Evolutionary conservation across 768 basidiomycete genomes (phyloP).

Genomic region (Phaeotremella fagi): DNA sequence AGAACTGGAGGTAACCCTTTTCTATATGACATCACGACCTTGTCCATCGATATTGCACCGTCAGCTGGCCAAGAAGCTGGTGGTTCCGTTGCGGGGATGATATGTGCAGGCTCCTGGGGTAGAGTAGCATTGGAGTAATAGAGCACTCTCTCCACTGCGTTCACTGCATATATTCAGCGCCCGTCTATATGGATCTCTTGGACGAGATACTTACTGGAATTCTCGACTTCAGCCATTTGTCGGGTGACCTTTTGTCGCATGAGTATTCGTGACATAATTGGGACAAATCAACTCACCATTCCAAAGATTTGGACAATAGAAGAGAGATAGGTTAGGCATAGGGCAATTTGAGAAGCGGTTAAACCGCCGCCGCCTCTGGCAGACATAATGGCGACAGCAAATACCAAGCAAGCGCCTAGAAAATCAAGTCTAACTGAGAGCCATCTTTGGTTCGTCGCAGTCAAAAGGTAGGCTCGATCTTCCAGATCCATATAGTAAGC

Average conservation of each 20-base stretch:
- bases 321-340: constrained; percentile 58
- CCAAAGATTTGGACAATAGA: constrained; percentile 38
- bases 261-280: neutral
- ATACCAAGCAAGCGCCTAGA: constrained; percentile 59
- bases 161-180: constrained; percentile 23
- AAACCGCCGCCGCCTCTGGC: constrained; percentile 68
- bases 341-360: constrained; percentile 71
- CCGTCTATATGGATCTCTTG: too few relatives aligned
- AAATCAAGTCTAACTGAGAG: constrained; percentile 85
- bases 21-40: constrained; percentile 74
- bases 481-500: constrained; percentile 76
- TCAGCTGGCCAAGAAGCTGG: constrained; percentile 65
- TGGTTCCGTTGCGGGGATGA: constrained; percentile 58
- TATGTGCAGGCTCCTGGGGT: constrained; percentile 66
- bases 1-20: constrained; percentile 77
- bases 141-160: constrained; percentile 57
- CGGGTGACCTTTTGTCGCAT: constrained; percentile 22
- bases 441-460: constrained; percentile 68
- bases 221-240: constrained; percentile 65
- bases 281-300: constrained; percentile 26
- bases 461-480: constrained; percentile 75
- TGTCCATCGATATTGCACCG: constrained; percentile 66
- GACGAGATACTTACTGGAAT: constrained; percentile 62
- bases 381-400: constrained; percentile 62
- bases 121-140: constrained; percentile 65